phyloP scores from a whole-genome alignment of 148 eudicot genomes.

The Linanthus parryae region DNA sequence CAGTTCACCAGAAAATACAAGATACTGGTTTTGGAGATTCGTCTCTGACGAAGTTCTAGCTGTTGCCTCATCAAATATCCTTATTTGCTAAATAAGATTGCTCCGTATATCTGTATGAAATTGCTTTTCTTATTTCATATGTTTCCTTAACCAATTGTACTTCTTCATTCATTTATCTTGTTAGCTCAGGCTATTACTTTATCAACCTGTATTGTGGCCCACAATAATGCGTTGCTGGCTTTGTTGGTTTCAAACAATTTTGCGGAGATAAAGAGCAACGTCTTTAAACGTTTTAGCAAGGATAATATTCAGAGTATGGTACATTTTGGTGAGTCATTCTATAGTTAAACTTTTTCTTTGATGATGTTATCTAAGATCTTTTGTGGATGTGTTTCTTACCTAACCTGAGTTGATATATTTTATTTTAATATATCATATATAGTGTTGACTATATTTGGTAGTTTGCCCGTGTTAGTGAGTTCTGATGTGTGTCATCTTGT shows the following conservation, averaged over 20 bases:
- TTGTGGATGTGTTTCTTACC: neutral
- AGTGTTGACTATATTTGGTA: neutral
- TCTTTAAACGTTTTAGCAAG: conserved; percentile 90
- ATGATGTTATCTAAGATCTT: neutral
- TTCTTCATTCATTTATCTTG: conserved; percentile 86
- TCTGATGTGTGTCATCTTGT: neutral
- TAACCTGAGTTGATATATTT: neutral
- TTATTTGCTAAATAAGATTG: conserved; percentile 15
- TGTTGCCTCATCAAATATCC: conserved; percentile 83
- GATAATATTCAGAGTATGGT: conserved; percentile 90
- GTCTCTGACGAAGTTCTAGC: conserved; percentile 64
- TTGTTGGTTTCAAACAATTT: conserved; percentile 92
- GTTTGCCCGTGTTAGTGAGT: conserved; percentile 1
- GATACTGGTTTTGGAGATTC: conserved; percentile 69
- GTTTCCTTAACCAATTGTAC: conserved; percentile 71
- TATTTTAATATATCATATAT: conserved; percentile 1
- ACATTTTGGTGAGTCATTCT: conserved; percentile 57
- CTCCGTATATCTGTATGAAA: conserved; percentile 7
- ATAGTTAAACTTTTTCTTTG: too few relatives aligned
- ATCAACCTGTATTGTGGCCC: conserved; percentile 98
- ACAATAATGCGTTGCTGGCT: conserved; percentile 89
- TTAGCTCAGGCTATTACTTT: conserved; percentile 95
- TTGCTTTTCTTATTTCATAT: conserved; percentile 5
- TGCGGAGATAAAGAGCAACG: conserved; percentile 95
- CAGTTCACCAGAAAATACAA: conserved; percentile 54